These are phyloP conservation scores for Diddensiella caesifluorescens DNA, from an alignment of 805 yeast species.

Conservation along the genomic window DNA sequence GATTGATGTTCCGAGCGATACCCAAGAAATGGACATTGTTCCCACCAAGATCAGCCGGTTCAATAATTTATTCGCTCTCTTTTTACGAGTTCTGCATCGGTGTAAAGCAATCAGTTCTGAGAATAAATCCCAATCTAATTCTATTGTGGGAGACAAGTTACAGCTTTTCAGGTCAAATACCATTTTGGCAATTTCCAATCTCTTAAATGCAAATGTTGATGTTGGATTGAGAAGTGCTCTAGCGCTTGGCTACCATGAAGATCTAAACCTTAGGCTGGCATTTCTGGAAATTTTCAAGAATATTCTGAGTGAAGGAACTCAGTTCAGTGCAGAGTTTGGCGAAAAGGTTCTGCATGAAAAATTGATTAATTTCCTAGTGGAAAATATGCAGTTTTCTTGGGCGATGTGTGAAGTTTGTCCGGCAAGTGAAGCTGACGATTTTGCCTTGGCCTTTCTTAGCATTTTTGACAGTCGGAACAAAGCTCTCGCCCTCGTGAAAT, in stretches of 20 bases:
- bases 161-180: slow-evolving; percentile 50
- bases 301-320: slow-evolving; percentile 40
- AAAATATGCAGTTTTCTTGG: slow-evolving; percentile 37
- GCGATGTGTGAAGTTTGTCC: slow-evolving; percentile 61
- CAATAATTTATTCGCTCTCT: slow-evolving; percentile 43
- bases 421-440: slow-evolving; percentile 60
- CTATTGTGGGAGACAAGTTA: slow-evolving; percentile 16
- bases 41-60: slow-evolving; percentile 39
- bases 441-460: slow-evolving; percentile 60
- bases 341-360: slow-evolving; percentile 21
- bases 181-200: slow-evolving; percentile 58
- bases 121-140: slow-evolving; percentile 1
- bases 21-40: slow-evolving; percentile 19
- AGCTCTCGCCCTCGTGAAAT: slow-evolving; percentile 40
- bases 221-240: slow-evolving; percentile 71
- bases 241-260: slow-evolving; percentile 72
- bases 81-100: slow-evolving; percentile 42
- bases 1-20: slow-evolving; percentile 28
- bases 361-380: slow-evolving; percentile 21
- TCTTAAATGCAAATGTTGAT: slow-evolving; percentile 67
- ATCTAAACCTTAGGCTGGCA: slow-evolving; percentile 58
- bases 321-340: slow-evolving; percentile 24
- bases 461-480: slow-evolving; percentile 42
- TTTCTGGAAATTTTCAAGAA: slow-evolving; percentile 74
- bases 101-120: slow-evolving; percentile 29